phyloP scores from a whole-genome alignment of 257 asterid genomes.

The Solanum rostratum region DNA sequence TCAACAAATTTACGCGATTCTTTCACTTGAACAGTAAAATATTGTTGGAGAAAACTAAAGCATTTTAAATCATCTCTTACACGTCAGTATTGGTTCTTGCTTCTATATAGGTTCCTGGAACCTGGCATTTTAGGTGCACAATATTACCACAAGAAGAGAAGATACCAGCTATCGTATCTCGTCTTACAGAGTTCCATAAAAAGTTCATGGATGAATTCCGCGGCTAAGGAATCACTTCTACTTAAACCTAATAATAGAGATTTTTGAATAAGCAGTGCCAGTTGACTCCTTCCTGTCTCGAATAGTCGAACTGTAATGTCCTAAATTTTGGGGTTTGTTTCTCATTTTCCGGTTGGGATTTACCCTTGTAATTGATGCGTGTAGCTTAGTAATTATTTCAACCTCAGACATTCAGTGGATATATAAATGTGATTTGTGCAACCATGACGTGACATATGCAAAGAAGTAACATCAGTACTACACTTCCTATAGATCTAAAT shows the following conservation, averaged over 20 bases:
- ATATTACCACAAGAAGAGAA: conserved; percentile 88
- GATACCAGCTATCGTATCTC: conserved; percentile 67
- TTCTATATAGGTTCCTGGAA: conserved; percentile 50
- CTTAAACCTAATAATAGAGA: background rate
- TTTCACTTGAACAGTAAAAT: background rate
- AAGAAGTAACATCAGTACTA: too few species aligned
- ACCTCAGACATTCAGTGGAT: background rate
- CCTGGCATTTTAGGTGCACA: conserved; percentile 96
- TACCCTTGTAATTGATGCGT: background rate
- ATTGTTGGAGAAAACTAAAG: background rate
- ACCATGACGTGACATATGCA: too few species aligned
- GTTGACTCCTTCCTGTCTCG: background rate
- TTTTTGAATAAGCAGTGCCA: background rate
- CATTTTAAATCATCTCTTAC: background rate
- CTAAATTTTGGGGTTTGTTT: background rate
- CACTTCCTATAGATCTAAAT: too few species aligned
- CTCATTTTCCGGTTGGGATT: background rate
- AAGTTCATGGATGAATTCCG: conserved; percentile 72
- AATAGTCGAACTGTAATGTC: background rate
- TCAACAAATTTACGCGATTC: background rate
- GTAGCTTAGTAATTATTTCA: background rate
- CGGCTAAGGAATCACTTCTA: conserved; percentile 16
- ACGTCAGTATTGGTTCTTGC: background rate
- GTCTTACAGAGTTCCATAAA: conserved; percentile 68
- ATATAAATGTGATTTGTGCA: background rate